Conservation (phyloP, 495 filamentous ascomycete genomes). For the Collariella sp. region DNA sequence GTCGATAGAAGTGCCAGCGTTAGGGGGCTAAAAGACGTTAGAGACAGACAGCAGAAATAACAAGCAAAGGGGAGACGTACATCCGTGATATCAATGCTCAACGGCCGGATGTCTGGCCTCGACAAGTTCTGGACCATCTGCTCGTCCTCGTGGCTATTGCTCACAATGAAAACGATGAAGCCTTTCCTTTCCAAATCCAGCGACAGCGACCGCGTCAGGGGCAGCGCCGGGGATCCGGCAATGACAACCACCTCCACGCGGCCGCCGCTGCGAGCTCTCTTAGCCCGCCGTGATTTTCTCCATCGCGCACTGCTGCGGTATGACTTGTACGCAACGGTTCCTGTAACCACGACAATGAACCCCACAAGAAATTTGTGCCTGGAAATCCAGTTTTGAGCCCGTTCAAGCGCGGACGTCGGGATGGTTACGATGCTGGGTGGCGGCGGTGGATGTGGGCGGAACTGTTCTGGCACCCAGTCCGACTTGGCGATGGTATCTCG, state of each 20-base stretch:
- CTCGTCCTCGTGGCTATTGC: constrained; percentile 72
- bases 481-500: constrained; percentile 54
- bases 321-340: constrained; percentile 57
- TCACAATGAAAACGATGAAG: constrained; percentile 87
- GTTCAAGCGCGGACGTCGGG: constrained; percentile 30
- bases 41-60: neutral
- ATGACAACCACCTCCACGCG: constrained; percentile 84
- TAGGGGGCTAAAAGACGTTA: constrained; percentile 34
- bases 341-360: constrained; percentile 57
- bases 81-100: constrained; percentile 77
- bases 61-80: constrained; percentile 32
- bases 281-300: constrained; percentile 63
- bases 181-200: constrained; percentile 83
- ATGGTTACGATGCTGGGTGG: constrained; percentile 34
- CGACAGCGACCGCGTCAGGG: constrained; percentile 69
- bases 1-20: constrained; percentile 52
- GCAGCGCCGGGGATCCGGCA: constrained; percentile 71
- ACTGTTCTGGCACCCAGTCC: constrained; percentile 60
- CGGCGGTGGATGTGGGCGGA: constrained; percentile 49
- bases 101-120: constrained; percentile 67
- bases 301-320: constrained; percentile 52
- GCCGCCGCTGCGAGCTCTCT: constrained; percentile 70
- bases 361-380: constrained; percentile 62
- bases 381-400: constrained; percentile 51
- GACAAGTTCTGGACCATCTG: constrained; percentile 63